Evolutionary conservation across 177 flowering plant species (phyloP), one percentile per base, ranked within the genome.

Genomic region (Telopea speciosissima): DNA sequence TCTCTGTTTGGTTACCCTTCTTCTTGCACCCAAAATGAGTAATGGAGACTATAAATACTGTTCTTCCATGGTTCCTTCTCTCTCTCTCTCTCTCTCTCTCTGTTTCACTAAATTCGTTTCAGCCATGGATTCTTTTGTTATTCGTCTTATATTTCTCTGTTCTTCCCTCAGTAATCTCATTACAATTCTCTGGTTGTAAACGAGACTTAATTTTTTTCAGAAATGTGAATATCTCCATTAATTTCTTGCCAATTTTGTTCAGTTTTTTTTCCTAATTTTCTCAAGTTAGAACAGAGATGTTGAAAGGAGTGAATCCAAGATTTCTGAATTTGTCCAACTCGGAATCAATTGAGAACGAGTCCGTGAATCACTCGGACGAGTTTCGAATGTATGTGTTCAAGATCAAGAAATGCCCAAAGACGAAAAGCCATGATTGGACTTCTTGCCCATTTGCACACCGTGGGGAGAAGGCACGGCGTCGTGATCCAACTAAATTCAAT

Each of bases 331-430:
- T 61, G 3, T 70, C 72, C 5, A 49, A 61, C 33, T 16, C 23
- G 54, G 23, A 44, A 26, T 33, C 49, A 28, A 36, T 36, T 36
- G 9, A n/a, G 7, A 36, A 5, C 6, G 40, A 36, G n/a, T 3
- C 26, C 13, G 17, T 63, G 66, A 2, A 8, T 13, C 60, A 65
- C 0, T 40, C 65, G 4, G 90, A 87, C 23, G 78, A 79, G 17
- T 89, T 89, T 73, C 84, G 87, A 8, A 89, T 89, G 90, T 87
- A 76, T 70, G 79, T 68, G 5, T 89, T 81, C 81, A 89, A 89
- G 80, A 76, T 89, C 68, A 75, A 70, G 69, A 74, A 62, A 61
- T 89, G 90, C 68, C 45, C 79, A 0, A 72, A 78, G 17, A 78
- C 36, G 1, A 72, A 81, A 33, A 80, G 82, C 71, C 93, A 87